phyloP scores from a whole-genome alignment of 495 filamentous ascomycete genomes.

The Niebla homalea region DNA sequence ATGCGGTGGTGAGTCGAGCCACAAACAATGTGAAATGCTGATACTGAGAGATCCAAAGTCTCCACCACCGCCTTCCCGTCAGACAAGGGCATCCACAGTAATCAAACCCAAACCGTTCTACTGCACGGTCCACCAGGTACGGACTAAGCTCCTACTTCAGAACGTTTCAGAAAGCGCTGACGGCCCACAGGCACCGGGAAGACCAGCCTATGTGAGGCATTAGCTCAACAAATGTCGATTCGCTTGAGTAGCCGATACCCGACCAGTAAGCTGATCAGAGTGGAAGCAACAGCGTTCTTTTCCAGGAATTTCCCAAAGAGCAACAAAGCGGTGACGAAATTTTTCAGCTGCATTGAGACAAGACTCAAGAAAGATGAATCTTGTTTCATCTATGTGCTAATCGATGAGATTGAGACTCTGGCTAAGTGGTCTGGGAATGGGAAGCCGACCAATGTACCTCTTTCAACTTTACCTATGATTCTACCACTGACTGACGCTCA shows the following conservation, averaged over 20 bases:
- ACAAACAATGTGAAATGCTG: not conserved
- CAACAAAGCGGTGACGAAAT: conserved; percentile 35
- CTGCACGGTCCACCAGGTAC: conserved; percentile 40
- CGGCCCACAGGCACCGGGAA: conserved; percentile 33
- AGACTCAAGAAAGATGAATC: conserved; percentile 31
- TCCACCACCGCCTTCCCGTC: conserved; percentile 15
- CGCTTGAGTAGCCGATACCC: conserved; percentile 33
- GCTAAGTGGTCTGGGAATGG: conserved; percentile 30
- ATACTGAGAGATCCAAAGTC: not conserved
- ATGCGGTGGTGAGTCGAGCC: conserved; percentile 28
- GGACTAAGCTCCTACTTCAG: not conserved
- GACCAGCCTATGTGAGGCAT: conserved; percentile 35
- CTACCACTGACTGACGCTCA: not conserved
- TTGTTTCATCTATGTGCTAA: conserved; percentile 35
- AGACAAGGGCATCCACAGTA: conserved; percentile 20
- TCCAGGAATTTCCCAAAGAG: conserved; percentile 44
- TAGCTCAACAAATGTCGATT: conserved; percentile 45
- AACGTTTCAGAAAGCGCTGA: not conserved
- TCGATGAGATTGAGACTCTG: conserved; percentile 45
- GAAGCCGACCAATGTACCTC: no score
- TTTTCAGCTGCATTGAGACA: conserved; percentile 34
- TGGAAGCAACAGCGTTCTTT: conserved; percentile 37
- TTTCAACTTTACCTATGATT: not conserved
- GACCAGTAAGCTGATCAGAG: conserved; percentile 33
- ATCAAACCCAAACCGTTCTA: conserved; percentile 26